These are phyloP conservation scores for Rutidosis leptorrhynchoides DNA, from an alignment of 129 eudicot species.

Conservation along the genomic window DNA sequence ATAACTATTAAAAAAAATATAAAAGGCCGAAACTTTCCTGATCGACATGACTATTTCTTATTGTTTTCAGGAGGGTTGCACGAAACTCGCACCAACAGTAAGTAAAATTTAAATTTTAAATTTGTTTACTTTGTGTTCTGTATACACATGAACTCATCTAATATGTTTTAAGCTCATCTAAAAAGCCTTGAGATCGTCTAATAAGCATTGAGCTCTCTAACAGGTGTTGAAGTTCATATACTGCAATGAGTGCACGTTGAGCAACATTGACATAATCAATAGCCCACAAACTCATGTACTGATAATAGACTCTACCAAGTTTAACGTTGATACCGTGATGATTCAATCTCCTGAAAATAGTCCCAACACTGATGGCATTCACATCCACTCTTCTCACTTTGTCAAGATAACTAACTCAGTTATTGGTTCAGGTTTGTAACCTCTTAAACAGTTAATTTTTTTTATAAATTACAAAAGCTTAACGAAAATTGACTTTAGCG, in stretches of 20 bases:
- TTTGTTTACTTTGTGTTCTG: background rate
- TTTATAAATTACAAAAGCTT: background rate
- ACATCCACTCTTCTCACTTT: constrained; percentile 47
- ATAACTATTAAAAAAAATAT: background rate
- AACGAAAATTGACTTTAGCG: background rate
- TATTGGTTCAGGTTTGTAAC: constrained; percentile 38
- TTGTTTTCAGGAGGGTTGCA: constrained; percentile 54
- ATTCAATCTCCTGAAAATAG: constrained; percentile 56
- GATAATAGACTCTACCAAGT: constrained; percentile 28
- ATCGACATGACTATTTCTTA: background rate
- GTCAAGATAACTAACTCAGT: constrained; percentile 42
- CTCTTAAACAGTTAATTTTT: background rate
- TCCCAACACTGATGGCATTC: constrained; percentile 81
- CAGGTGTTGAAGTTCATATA: constrained; percentile 51
- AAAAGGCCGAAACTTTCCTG: background rate
- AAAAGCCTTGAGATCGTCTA: no score
- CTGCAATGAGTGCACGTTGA: constrained; percentile 47
- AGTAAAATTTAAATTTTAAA: constrained; percentile 1
- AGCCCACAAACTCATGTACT: constrained; percentile 68
- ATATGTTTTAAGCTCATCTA: no score
- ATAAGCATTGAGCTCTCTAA: no score
- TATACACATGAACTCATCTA: background rate
- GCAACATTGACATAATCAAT: constrained; percentile 34
- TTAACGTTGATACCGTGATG: constrained; percentile 32
- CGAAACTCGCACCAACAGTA: constrained; percentile 70